Evolutionary conservation across 2,329 filamentous ascomycete species (phyloP), one percentile per base, ranked within the genome.

Genomic region (Penicillium sp.): DNA sequence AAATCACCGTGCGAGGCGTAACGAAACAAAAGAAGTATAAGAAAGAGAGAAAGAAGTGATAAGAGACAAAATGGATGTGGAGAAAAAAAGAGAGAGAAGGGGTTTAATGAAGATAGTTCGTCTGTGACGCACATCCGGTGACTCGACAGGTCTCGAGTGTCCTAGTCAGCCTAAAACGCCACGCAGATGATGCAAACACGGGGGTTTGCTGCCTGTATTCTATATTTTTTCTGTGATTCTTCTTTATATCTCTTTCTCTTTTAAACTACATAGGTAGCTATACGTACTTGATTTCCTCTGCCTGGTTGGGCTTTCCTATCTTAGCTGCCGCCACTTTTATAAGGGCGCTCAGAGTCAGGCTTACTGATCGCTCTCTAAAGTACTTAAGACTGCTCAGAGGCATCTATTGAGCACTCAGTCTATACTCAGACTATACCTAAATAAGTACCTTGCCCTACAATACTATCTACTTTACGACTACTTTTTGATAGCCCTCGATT

Each of bases 81-180:
- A 50, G 55, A 56, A 59, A 50, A 51, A 56, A 59, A 50, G 51
- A 41, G 57, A 58, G 58, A 38, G 55, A 57, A 55, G 56, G 60
- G 57, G 57, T 58, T 49, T 50, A 44, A 57, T 56, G 50, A 59
- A 57, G 56, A 59, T 56, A 56, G 59, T 50, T 50, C 57, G 62
- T 68, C 66, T 70, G 73, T 75, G 73, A 76, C 73, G 73, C 73
- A 75, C 66, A 68, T 67, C 70, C 67, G 70, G 70, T 75, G 73
- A 76, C 73, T 76, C 70, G 70, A 69, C 56, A 59, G 54, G 59
- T 61, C 61, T 59, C 58, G 50, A 47, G 50, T 53, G 47, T 25
- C 26, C 36, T 30, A 31, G 36, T 50, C 28, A 42, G 47, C 47
- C 47, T 50, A 50, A 37, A 50, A 42, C 47, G 47, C 47, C 47